Evolutionary conservation across 352 stramenopile species (phyloP).

Genomic region (Pythium sp.): DNA sequence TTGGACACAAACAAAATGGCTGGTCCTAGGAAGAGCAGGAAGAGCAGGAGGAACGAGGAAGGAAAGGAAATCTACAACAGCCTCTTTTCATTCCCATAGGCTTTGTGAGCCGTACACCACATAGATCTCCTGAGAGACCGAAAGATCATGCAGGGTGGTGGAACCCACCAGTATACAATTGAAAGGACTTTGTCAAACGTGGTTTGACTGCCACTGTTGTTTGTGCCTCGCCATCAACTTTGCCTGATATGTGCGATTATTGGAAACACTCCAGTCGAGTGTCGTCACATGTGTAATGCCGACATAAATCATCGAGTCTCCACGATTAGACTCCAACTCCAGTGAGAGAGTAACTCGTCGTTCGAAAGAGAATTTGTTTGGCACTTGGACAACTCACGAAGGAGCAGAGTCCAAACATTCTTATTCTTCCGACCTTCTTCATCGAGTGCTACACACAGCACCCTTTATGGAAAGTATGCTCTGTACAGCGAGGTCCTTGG

Average conservation of each 20-base stretch:
- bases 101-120: background rate
- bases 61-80: background rate
- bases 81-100: background rate
- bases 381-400: background rate
- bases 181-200: background rate
- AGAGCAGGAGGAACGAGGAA: too few relatives aligned
- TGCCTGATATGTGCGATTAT: background rate
- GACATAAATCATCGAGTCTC: constrained; percentile 2
- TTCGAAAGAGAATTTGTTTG: constrained; percentile 1
- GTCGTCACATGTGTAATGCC: background rate
- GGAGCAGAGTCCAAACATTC: background rate
- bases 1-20: background rate
- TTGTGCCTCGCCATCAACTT: background rate
- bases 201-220: background rate
- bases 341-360: background rate
- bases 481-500: background rate
- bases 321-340: constrained; percentile 2
- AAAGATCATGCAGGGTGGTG: background rate
- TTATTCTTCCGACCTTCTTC: background rate
- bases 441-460: too few relatives aligned
- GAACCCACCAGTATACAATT: background rate
- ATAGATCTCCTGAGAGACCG: background rate
- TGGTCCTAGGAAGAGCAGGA: background rate
- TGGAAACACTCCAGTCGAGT: background rate
- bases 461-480: too few relatives aligned